Percentiles rank a stretch among this genome's conserved stretches.
Evolutionary conservation across 1,284 basidiomycete genomes (phyloP).

Genomic region (Leccinum fallax): DNA sequence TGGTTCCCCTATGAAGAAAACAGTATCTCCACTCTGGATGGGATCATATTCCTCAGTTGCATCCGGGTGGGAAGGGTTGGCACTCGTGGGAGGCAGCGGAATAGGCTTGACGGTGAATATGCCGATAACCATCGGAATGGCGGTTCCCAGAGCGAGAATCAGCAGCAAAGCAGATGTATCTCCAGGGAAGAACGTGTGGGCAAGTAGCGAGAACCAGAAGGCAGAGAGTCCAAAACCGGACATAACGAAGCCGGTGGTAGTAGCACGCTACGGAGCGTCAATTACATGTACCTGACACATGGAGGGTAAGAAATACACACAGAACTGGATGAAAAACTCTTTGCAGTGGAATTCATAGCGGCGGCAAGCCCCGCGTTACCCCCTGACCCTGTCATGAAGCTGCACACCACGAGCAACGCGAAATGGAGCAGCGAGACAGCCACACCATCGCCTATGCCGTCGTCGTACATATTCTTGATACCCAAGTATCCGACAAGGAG

Average conservation of each 20-base stretch:
- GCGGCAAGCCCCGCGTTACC: constrained; percentile 59
- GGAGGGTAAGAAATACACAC: constrained; percentile 38
- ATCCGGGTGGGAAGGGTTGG: not conserved
- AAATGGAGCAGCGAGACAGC: constrained; percentile 37
- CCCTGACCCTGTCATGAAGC: constrained; percentile 62
- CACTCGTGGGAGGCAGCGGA: constrained; percentile 43
- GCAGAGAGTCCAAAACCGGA: constrained; percentile 87
- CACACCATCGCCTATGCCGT: constrained; percentile 38
- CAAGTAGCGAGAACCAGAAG: constrained; percentile 74
- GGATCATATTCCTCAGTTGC: constrained; percentile 12
- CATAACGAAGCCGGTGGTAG: constrained; percentile 72
- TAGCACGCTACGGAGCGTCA: constrained; percentile 54
- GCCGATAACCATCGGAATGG: constrained; percentile 69
- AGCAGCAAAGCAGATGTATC: constrained; percentile 71
- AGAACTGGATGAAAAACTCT: constrained; percentile 56
- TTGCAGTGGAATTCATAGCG: constrained; percentile 66
- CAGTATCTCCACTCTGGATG: constrained; percentile 15
- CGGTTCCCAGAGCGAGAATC: constrained; percentile 71
- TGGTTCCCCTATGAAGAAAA: constrained; percentile 29
- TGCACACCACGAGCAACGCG: constrained; percentile 47
- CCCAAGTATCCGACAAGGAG: constrained; percentile 68
- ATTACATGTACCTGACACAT: not conserved
- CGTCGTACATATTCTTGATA: constrained; percentile 63
- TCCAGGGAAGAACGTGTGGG: constrained; percentile 67
- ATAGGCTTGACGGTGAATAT: constrained; percentile 63